A percentile compares a stretch with the other conserved stretches of the same genome.
phyloP scores from a whole-genome alignment of 2,329 filamentous ascomycete species.

The Aspergillus bombycis region DNA sequence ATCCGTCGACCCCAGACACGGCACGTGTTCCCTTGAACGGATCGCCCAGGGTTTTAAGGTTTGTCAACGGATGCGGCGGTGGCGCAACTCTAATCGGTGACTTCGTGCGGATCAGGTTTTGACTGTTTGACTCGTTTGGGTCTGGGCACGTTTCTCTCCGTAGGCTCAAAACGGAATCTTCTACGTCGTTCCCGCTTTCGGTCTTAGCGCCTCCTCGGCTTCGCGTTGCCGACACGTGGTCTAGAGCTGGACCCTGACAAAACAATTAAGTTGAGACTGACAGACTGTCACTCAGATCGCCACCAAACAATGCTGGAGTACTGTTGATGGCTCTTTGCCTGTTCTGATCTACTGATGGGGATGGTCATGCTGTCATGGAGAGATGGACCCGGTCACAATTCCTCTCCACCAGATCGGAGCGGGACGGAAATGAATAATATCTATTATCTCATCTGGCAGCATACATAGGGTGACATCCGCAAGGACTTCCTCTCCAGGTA shows the following conservation, averaged over 20 bases:
- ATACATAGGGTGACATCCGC: too few species aligned
- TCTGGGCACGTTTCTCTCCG: not conserved
- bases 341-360: not conserved
- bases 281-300: too few species aligned
- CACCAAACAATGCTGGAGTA: too few species aligned
- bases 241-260: not conserved
- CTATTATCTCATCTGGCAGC: not conserved
- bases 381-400: not conserved
- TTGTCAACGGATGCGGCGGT: slow-evolving; percentile 1
- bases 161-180: not conserved
- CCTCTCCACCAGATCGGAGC: not conserved
- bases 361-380: not conserved
- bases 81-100: slow-evolving; percentile 2
- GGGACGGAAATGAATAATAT: not conserved
- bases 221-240: not conserved
- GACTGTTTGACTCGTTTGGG: not conserved
- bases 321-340: too few species aligned
- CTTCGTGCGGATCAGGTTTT: not conserved
- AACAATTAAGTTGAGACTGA: too few species aligned
- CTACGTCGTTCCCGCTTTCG: not conserved
- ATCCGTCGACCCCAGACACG: not conserved
- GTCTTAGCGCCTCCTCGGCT: not conserved
- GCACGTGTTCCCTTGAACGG: not conserved
- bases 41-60: not conserved
- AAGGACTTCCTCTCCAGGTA: not conserved